phyloP scores from a whole-genome alignment of 306 rosid species.

The Ammopiptanthus mongolicus region DNA sequence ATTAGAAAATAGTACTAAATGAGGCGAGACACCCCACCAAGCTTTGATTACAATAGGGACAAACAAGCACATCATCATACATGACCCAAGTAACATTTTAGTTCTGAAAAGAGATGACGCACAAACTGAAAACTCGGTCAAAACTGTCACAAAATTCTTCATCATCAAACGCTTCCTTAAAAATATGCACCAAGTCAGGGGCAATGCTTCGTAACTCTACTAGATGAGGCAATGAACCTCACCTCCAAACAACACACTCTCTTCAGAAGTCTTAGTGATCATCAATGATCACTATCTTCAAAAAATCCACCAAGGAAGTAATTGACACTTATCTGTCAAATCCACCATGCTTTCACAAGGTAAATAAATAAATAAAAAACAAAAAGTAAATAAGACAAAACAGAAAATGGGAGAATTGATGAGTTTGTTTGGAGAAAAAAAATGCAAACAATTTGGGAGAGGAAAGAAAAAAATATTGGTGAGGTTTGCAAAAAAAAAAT shows the following conservation, averaged over 20 bases:
- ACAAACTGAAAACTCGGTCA: neutral
- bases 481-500: too few species aligned
- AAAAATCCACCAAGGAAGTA: neutral
- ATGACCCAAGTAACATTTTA: neutral
- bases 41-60: neutral
- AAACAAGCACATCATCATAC: neutral
- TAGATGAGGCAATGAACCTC: neutral
- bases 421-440: too few species aligned
- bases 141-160: neutral
- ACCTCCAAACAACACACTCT: neutral
- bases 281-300: neutral
- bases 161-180: neutral
- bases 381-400: neutral
- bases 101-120: neutral
- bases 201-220: neutral
- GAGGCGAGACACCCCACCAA: neutral
- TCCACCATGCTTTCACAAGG: neutral
- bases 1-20: too few species aligned
- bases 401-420: neutral
- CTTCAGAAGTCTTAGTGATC: neutral
- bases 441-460: too few species aligned
- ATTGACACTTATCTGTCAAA: neutral
- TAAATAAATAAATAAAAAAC: neutral
- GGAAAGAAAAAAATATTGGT: too few species aligned
- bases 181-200: neutral